Conservation (phyloP, 345 rosid genomes). For the Raphanus raphanistrum region DNA sequence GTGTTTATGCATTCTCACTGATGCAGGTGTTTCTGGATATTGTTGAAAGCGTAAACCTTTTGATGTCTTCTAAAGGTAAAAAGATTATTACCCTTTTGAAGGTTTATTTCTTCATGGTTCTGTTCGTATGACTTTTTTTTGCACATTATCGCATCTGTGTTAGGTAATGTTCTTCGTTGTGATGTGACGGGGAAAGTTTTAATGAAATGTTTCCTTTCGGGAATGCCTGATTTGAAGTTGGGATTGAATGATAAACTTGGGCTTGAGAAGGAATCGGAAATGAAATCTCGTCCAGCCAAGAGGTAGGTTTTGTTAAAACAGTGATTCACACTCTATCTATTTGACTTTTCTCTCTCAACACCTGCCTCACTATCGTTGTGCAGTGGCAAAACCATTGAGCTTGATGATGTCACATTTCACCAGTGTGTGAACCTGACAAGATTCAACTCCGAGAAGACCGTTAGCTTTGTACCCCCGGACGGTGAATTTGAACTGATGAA, state of each 20-base stretch:
- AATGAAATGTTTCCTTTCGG: conserved; percentile 99
- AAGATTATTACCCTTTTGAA: background rate
- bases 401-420: conserved; percentile 98
- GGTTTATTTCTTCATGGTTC: conserved; percentile 10
- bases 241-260: conserved; percentile 99
- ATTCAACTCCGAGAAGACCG: conserved; percentile 97
- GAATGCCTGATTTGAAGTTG: conserved; percentile 99
- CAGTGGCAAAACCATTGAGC: conserved; percentile 98
- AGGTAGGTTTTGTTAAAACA: conserved; percentile 53
- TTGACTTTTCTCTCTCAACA: conserved; percentile 10
- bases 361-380: conserved; percentile 23
- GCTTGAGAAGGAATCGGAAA: conserved; percentile 94
- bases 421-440: conserved; percentile 97
- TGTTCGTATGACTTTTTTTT: conserved; percentile 13
- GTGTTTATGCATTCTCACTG: conserved; percentile 15
- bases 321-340: background rate
- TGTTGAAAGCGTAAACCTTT: conserved; percentile 98
- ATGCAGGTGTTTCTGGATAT: conserved; percentile 93
- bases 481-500: conserved; percentile 99
- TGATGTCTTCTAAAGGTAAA: conserved; percentile 96
- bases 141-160: conserved; percentile 21
- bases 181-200: conserved; percentile 97
- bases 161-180: conserved; percentile 93
- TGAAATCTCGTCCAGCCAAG: conserved; percentile 93
- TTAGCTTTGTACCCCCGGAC: conserved; percentile 99